phyloP scores from a whole-genome alignment of 805 yeast genomes.

The Komagataella phaffii region DNA sequence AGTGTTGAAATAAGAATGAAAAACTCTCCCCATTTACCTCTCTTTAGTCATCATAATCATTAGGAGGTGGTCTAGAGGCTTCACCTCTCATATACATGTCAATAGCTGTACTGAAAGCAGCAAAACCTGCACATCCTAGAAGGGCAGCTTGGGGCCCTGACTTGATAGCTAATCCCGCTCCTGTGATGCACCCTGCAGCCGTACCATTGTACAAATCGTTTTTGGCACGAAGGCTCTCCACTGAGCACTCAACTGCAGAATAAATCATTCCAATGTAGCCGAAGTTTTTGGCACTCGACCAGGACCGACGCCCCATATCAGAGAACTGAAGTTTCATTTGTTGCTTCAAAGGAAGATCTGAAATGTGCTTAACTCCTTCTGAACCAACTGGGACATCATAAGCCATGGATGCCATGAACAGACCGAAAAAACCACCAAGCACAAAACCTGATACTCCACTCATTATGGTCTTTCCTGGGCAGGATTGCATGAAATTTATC shows the following conservation, averaged over 20 bases:
- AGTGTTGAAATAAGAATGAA: neutral
- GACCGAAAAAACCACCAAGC: constrained; percentile 89
- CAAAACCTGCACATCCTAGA: constrained; percentile 95
- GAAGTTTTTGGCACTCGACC: constrained; percentile 81
- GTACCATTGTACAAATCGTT: constrained; percentile 88
- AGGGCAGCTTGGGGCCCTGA: constrained; percentile 90
- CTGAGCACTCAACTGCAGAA: constrained; percentile 84
- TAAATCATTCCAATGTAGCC: constrained; percentile 87
- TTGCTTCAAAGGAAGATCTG: constrained; percentile 82
- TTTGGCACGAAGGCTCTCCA: constrained; percentile 78
- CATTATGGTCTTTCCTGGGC: constrained; percentile 88
- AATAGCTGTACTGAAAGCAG: constrained; percentile 84
- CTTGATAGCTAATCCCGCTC: constrained; percentile 87
- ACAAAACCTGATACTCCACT: constrained; percentile 92
- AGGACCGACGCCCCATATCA: constrained; percentile 89
- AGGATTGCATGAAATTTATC: constrained; percentile 76
- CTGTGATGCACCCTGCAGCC: constrained; percentile 90
- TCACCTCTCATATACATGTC: constrained; percentile 82
- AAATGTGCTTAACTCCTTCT: constrained; percentile 33
- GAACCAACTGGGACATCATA: constrained; percentile 69
- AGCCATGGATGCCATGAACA: constrained; percentile 85
- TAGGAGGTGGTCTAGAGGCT: constrained; percentile 67
- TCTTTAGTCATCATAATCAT: constrained; percentile 63
- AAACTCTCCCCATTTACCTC: neutral
- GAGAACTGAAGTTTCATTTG: constrained; percentile 84